Evolutionary conservation across 306 rosid genomes (phyloP).

Genomic region (Hippophae gyantsensis): DNA sequence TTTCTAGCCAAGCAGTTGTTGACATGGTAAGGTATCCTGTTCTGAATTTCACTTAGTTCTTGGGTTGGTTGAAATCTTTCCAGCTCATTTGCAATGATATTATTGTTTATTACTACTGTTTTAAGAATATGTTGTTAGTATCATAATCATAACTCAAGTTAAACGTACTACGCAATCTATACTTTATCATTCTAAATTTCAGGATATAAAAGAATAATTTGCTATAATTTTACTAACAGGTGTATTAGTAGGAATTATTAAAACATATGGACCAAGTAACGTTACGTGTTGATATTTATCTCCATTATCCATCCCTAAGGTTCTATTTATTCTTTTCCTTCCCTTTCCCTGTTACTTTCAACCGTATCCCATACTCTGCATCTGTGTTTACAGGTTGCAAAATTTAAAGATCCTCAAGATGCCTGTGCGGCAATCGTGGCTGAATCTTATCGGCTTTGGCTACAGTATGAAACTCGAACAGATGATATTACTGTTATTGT

Average conservation of each 20-base stretch:
- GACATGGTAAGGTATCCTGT: constrained; percentile 66
- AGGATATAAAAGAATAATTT: too few species aligned
- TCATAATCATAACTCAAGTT: too few species aligned
- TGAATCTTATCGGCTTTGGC: constrained; percentile 95
- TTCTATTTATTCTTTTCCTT: too few species aligned
- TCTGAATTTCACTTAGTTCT: not conserved
- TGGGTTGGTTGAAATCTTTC: not conserved
- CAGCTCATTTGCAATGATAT: not conserved
- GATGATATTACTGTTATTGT: constrained; percentile 94
- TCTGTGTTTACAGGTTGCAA: constrained; percentile 55
- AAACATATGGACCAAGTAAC: too few species aligned
- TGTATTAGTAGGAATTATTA: too few species aligned
- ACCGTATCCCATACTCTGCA: constrained; percentile 12
- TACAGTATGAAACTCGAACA: constrained; percentile 96
- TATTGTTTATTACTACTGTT: not conserved
- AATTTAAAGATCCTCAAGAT: constrained; percentile 89
- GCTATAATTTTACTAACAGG: too few species aligned
- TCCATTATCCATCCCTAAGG: too few species aligned
- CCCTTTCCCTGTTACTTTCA: not conserved
- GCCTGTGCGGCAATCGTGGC: constrained; percentile 99
- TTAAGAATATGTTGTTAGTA: not conserved
- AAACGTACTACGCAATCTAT: not conserved
- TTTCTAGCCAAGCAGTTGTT: constrained; percentile 88
- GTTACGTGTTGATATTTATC: too few species aligned
- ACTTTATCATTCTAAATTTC: not conserved